Conservation (phyloP, 768 basidiomycete genomes). For the Amylocystis lapponica region DNA sequence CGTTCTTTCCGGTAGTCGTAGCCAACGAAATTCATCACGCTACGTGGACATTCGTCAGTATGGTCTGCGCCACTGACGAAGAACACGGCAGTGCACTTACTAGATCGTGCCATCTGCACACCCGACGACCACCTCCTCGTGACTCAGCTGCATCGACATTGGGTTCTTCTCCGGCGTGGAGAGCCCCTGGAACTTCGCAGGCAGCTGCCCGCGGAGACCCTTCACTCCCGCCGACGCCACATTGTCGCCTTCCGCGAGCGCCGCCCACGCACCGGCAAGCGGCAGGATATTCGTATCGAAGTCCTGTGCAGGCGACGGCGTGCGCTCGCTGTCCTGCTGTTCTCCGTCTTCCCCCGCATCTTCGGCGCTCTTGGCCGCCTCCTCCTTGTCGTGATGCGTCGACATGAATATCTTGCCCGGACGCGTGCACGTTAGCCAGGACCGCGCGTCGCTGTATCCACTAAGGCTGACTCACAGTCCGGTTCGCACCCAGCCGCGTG, state of each 20-base stretch:
- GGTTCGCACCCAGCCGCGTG: constrained; percentile 73
- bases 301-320: constrained; percentile 41
- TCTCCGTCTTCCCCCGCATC: constrained; percentile 17
- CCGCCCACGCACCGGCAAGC: constrained; percentile 71
- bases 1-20: constrained; percentile 44
- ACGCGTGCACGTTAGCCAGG: background rate
- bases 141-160: constrained; percentile 89
- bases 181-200: constrained; percentile 67
- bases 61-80: background rate
- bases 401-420: constrained; percentile 69
- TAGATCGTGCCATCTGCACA: constrained; percentile 91
- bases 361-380: constrained; percentile 14
- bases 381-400: constrained; percentile 62
- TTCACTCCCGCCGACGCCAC: constrained; percentile 37
- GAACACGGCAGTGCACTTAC: constrained; percentile 40
- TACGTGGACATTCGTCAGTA: constrained; percentile 14
- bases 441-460: background rate
- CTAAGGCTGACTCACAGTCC: constrained; percentile 50
- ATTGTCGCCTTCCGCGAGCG: constrained; percentile 42
- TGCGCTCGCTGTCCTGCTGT: constrained; percentile 12
- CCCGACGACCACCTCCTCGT: constrained; percentile 87
- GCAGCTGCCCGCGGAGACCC: constrained; percentile 58
- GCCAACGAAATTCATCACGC: constrained; percentile 60
- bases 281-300: constrained; percentile 62
- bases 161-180: constrained; percentile 91